Base-by-base conservation (phyloP, 164 flowering plant genomes). In the Vitis rotundifolia region DNA sequence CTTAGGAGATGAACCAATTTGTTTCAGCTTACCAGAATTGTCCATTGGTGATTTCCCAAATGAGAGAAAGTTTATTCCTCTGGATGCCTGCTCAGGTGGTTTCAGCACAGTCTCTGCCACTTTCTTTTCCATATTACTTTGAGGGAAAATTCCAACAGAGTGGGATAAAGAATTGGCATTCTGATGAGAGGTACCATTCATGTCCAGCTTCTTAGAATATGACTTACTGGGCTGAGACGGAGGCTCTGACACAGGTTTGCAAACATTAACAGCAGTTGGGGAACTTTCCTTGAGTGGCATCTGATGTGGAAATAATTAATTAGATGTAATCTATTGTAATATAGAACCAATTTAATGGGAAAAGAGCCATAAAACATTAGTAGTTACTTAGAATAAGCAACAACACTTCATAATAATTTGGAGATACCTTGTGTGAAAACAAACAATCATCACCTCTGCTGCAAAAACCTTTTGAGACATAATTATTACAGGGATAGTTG, bases 361-460 rank as follows among this genome's bases (percentile, higher is more conserved):
- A 13, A 52, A 16, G 6, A 72, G 12, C 15, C 16, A 10, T 11
- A 16, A 49, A 58, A 2, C 19, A n/a, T 37, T 1, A 5, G 13
- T 50, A n/a, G 22, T 51, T 49, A 6, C 26, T 28, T 51, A 71
- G 16, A 61, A 56, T 19, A 19, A 66, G 31, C 19, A 19, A 37
- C 29, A 3, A 37, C 29, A 3, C 3, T 13, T 1, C 14, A 53
- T 9, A 52, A 53, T 22, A 69, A 37, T 28, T 22, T 59, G 59
- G 48, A 58, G 15, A 15, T 84, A 92, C 99, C 96, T 91, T 76
- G 77, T 95, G 98, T 28, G 98, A 92, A 75, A 95, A 95, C 82
- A 82, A 50, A 68, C 99, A 95, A 47, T 55, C 64, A 59, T 85
- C 84, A 63, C 96, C 96, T 79, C 96, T 87, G 74, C 11, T 59